Conservation (phyloP, 768 basidiomycete species). For the Amanita muscaria region DNA sequence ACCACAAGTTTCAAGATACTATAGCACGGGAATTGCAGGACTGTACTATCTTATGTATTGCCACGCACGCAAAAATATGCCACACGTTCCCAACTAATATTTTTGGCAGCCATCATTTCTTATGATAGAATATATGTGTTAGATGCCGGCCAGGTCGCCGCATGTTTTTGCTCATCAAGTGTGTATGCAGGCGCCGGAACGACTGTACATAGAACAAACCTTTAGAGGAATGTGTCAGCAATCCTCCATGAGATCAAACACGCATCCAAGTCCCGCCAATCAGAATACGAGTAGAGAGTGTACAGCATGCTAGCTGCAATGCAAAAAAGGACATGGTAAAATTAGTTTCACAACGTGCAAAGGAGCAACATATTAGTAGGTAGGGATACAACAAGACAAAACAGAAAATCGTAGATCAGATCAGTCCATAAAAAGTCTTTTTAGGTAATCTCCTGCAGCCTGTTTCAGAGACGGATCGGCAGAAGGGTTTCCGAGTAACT, state of each 20-base stretch:
- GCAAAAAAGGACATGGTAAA: not conserved
- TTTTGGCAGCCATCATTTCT: conserved; percentile 59
- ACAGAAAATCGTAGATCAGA: conserved; percentile 6
- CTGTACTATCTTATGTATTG: conserved; percentile 81
- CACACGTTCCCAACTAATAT: not conserved
- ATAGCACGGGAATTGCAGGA: conserved; percentile 79
- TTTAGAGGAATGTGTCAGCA: conserved; percentile 85
- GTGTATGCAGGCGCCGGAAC: conserved; percentile 40
- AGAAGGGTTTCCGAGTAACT: conserved; percentile 48
- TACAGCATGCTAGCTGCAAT: not conserved
- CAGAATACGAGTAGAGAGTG: not conserved
- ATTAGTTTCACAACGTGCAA: conserved; percentile 8
- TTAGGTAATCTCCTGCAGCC: conserved; percentile 64
- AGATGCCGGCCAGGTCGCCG: conserved; percentile 68
- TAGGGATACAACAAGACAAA: conserved; percentile 6
- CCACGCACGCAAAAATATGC: conserved; percentile 33
- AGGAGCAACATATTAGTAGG: too few species aligned
- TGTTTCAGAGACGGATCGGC: conserved; percentile 55
- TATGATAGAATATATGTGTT: conserved; percentile 89
- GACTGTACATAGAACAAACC: conserved; percentile 58
- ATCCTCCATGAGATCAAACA: conserved; percentile 69
- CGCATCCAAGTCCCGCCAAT: conserved; percentile 21
- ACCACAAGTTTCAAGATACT: conserved; percentile 85
- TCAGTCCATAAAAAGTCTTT: conserved; percentile 49
- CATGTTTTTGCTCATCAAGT: conserved; percentile 22